Evolutionary conservation across 2,329 filamentous ascomycete species (phyloP).

Genomic region (Aspergillus fumigatiaffinis): DNA sequence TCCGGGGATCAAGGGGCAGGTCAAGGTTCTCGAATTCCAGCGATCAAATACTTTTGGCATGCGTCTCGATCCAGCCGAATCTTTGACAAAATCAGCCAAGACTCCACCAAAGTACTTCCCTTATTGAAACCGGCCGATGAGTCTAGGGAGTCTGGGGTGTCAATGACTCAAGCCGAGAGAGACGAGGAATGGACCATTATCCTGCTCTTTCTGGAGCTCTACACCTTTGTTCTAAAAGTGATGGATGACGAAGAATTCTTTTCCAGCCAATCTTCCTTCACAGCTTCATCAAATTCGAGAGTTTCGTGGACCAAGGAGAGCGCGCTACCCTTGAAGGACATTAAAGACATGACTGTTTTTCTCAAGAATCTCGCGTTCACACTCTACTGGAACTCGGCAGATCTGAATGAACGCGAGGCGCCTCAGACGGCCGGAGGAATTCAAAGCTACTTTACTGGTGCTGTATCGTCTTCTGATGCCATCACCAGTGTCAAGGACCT

Average conservation of each 20-base stretch:
- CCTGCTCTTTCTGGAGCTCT: conserved; percentile 87
- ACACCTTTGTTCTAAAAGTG: conserved; percentile 85
- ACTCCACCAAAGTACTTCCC: conserved; percentile 56
- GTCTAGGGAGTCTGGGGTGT: conserved; percentile 28
- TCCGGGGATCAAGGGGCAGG: conserved; percentile 32
- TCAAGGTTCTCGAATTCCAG: conserved; percentile 49
- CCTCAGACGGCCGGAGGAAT: conserved; percentile 40
- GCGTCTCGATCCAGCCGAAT: conserved; percentile 55
- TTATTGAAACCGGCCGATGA: conserved; percentile 50
- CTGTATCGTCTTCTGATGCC: conserved; percentile 16
- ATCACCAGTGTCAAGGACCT: conserved; percentile 29
- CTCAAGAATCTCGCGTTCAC: conserved; percentile 88
- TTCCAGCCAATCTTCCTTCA: conserved; percentile 49
- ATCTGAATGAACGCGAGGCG: conserved; percentile 50
- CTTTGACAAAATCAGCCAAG: conserved; percentile 54
- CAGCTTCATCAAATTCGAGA: conserved; percentile 48
- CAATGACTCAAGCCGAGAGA: conserved; percentile 37
- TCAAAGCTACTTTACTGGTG: conserved; percentile 43
- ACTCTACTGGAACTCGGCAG: conserved; percentile 76
- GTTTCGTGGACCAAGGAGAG: conserved; percentile 57
- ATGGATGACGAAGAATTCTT: conserved; percentile 98
- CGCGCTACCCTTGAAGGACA: conserved; percentile 66
- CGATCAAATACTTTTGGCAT: conserved; percentile 83
- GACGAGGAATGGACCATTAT: conserved; percentile 81
- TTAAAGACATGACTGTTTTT: conserved; percentile 73